Conservation (phyloP, 257 asterid species). For the Solanum ahanhuiri region DNA sequence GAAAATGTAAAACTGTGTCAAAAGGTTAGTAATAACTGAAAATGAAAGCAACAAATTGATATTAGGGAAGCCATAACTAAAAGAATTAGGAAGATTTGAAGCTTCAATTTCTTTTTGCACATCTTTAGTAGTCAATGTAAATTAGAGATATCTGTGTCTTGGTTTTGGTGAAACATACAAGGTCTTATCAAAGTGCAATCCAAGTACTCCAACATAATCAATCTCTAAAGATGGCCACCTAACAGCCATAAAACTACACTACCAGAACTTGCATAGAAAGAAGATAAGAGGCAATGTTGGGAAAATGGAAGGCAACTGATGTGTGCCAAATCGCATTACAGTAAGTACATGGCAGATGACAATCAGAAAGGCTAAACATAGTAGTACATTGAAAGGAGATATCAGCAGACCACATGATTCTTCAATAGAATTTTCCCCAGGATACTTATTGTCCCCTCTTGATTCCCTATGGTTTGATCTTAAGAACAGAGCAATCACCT, state of each 20-base stretch:
- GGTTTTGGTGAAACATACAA: neutral
- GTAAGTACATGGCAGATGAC: neutral
- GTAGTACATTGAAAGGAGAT: conserved; percentile 11
- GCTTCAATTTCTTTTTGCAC: neutral
- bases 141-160: neutral
- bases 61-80: neutral
- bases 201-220: neutral
- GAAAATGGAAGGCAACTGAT: neutral
- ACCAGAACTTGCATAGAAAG: neutral
- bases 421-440: conserved; percentile 32
- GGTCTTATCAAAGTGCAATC: neutral
- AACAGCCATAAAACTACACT: neutral
- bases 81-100: neutral
- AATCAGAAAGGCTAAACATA: neutral
- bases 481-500: conserved; percentile 77
- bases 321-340: neutral
- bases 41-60: neutral
- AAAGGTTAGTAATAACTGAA: neutral
- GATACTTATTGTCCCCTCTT: conserved; percentile 21
- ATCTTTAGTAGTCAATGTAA: neutral
- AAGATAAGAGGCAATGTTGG: neutral
- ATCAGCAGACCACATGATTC: conserved; percentile 48
- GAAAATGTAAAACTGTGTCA: conserved; percentile 5
- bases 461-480: conserved; percentile 50
- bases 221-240: neutral